Evolutionary conservation across 2,329 filamentous ascomycete species (phyloP).

Genomic region (Aureobasidium musti): DNA sequence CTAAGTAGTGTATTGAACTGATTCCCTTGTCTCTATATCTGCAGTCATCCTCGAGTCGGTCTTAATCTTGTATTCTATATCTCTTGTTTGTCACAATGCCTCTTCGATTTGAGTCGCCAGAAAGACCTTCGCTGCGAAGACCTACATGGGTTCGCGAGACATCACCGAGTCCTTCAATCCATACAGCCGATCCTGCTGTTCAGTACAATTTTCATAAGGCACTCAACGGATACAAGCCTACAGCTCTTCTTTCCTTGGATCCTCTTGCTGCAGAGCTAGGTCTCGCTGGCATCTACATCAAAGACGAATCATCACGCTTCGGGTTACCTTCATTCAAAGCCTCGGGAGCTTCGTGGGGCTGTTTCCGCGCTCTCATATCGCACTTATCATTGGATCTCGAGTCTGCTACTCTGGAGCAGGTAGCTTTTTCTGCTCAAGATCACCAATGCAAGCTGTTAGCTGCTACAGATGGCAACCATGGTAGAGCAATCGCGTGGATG

Average conservation of each 20-base stretch:
- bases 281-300: constrained; percentile 62
- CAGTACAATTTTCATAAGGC: constrained; percentile 55
- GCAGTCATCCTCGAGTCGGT: not conserved
- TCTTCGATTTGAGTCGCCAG: not conserved
- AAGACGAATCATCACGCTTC: constrained; percentile 69
- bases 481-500: constrained; percentile 71
- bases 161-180: not conserved
- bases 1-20: not conserved
- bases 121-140: not conserved
- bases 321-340: constrained; percentile 78
- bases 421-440: constrained; percentile 37
- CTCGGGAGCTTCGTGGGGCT: constrained; percentile 74
- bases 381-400: not conserved
- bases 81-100: not conserved
- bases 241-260: constrained; percentile 57
- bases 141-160: constrained; percentile 2
- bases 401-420: not conserved
- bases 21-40: not conserved
- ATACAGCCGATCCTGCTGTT: not conserved
- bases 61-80: not conserved
- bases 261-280: constrained; percentile 60
- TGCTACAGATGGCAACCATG: constrained; percentile 76
- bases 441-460: constrained; percentile 56
- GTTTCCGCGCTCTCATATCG: constrained; percentile 58
- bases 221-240: constrained; percentile 60